Percentiles rank a stretch among this genome's conserved stretches.
Conservation (phyloP, 2,329 filamentous ascomycete species). For the Trichophyton verrucosum region DNA sequence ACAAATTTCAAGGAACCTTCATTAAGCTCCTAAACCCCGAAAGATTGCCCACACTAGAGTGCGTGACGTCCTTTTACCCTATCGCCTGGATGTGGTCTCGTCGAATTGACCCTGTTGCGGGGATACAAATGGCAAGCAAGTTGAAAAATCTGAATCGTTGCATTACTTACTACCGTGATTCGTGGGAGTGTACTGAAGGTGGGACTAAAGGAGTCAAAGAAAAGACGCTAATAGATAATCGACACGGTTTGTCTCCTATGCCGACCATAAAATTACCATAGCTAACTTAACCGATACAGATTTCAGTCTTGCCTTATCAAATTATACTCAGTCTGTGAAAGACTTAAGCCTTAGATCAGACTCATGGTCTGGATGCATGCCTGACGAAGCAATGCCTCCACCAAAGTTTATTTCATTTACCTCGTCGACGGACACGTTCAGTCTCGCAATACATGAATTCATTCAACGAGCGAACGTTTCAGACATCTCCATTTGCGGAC, state of each 20-base stretch:
- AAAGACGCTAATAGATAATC: neutral
- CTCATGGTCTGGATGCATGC: no score
- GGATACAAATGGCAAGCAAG: neutral
- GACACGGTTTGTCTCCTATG: neutral
- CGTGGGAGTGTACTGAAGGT: neutral
- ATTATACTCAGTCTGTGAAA: neutral
- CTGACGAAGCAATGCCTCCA: neutral
- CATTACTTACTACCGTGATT: neutral
- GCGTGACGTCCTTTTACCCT: neutral
- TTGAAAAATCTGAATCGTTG: neutral
- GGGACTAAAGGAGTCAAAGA: neutral
- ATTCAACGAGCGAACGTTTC: neutral
- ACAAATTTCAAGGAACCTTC: neutral
- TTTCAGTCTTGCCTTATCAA: neutral
- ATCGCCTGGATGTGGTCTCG: no score
- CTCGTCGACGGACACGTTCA: neutral
- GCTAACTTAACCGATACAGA: neutral
- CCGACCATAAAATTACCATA: neutral
- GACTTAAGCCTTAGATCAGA: neutral
- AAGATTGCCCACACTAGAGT: neutral
- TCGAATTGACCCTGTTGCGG: neutral
- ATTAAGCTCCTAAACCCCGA: neutral
- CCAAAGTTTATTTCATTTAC: neutral
- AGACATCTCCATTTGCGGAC: neutral
- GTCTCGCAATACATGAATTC: neutral